Conservation (phyloP, 2,329 filamentous ascomycete genomes). For the Fusarium sp. region DNA sequence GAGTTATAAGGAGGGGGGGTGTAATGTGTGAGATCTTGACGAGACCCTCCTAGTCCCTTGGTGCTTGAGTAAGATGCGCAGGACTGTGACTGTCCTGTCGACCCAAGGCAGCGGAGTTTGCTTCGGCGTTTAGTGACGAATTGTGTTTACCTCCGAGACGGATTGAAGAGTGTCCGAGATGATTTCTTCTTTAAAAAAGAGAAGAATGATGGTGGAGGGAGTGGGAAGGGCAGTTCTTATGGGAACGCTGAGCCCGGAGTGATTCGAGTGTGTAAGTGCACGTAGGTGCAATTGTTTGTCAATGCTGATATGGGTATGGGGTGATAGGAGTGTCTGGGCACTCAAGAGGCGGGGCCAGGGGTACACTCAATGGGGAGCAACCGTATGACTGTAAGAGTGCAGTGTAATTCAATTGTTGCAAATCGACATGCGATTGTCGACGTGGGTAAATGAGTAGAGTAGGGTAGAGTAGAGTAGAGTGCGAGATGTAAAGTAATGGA, state of each 20-base stretch:
- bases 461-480: conserved; percentile 8
- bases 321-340: conserved; percentile 37
- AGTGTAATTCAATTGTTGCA: conserved; percentile 34
- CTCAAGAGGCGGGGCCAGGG: conserved; percentile 30
- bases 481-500: conserved; percentile 19
- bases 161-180: neutral
- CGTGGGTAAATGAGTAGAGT: conserved; percentile 36
- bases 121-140: conserved; percentile 6
- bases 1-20: conserved; percentile 35
- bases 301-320: conserved; percentile 32
- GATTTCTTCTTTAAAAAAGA: neutral
- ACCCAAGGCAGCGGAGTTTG: conserved; percentile 36
- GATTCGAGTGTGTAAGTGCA: conserved; percentile 32
- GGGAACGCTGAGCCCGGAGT: conserved; percentile 23
- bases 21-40: conserved; percentile 13
- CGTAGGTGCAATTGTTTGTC: conserved; percentile 26
- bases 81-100: conserved; percentile 11
- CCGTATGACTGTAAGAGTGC: conserved; percentile 40
- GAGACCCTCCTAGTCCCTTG: conserved; percentile 6
- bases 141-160: conserved; percentile 10
- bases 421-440: conserved; percentile 34
- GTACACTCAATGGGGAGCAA: conserved; percentile 39
- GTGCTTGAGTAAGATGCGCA: conserved; percentile 21
- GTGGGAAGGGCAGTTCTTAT: conserved; percentile 17
- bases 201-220: neutral